Evolutionary conservation across 768 basidiomycete genomes (phyloP).

Genomic region (Porpolomopsis calyptriformis): DNA sequence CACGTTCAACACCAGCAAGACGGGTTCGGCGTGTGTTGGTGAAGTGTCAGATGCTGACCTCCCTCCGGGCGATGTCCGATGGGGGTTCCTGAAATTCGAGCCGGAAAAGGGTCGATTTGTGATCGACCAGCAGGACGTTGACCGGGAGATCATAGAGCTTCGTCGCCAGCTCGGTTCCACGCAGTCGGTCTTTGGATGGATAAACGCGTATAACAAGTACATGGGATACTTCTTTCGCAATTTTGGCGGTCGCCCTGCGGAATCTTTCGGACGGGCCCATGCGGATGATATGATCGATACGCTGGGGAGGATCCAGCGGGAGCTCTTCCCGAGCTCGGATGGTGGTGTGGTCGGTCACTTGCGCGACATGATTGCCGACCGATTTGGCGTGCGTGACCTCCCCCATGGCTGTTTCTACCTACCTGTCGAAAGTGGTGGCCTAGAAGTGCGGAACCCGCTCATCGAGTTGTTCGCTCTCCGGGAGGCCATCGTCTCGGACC

Average conservation of each 20-base stretch:
- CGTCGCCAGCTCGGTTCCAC: constrained; percentile 26
- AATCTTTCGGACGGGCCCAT: constrained; percentile 23
- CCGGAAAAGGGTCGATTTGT: constrained; percentile 20
- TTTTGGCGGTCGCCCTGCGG: constrained; percentile 25
- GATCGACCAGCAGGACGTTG: constrained; percentile 27
- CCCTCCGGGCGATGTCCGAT: constrained; percentile 27
- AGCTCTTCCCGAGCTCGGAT: constrained; percentile 19
- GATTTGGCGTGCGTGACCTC: constrained; percentile 24
- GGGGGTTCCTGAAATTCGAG: constrained; percentile 33
- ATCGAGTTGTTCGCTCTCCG: constrained; percentile 26
- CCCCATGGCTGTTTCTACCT: constrained; percentile 34
- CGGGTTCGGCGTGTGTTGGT: constrained; percentile 30
- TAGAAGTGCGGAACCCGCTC: constrained; percentile 29
- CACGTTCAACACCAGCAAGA: constrained; percentile 32
- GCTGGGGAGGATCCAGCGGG: constrained; percentile 24
- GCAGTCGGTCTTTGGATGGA: constrained; percentile 30
- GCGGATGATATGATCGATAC: constrained; percentile 24
- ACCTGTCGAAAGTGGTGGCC: constrained; percentile 26
- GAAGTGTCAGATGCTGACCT: constrained; percentile 10
- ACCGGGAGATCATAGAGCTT: constrained; percentile 28
- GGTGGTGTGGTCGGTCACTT: constrained; percentile 18
- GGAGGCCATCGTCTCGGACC: constrained; percentile 12
- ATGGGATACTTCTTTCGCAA: constrained; percentile 28
- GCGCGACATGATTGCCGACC: constrained; percentile 17
- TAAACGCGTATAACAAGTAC: constrained; percentile 31